Evolutionary conservation across 192 early-diverging fungal genomes (phyloP), one percentile per base, ranked within the genome.

Genomic region (Backusella parvicylindrica): DNA sequence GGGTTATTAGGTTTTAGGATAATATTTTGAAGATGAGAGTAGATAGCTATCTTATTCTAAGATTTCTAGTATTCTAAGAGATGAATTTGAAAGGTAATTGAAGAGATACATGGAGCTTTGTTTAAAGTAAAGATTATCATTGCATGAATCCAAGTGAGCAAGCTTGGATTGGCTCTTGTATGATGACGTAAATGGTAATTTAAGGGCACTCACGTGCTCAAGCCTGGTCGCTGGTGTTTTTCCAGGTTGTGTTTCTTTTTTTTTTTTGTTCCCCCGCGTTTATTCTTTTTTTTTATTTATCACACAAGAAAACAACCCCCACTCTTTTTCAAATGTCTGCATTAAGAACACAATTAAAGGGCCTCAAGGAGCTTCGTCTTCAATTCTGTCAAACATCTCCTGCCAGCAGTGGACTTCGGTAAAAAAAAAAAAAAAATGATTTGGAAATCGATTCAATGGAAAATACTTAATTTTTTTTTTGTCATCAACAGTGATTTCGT

Each of bases 361-460:
- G 83, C 78, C 85, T 98, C 37, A 93, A 94, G 81, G 96, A 98
- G 83, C 87, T 98, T 18, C 93, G 96, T 67, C 88, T 98, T 49
- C 96, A 98, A 85, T 88, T 93, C 82, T 94, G 91, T 83, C 96
- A 94, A 84, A 91, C 85, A 18, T 89, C 87, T 35, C 80, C 91
- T 53, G 89, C 90, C 50, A 95, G 93, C 84, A 88, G 87, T 56
- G 95, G 95, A 60, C 78, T 93, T 65, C 89, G 94, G 95, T 95
- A 88, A 74, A 53, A 41, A 33, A 78, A 63, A 23, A 64, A 56
- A 23, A 60, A 74, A 74, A 41, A 40, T n/a, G n/a, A 41, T 12
- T 47, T 47, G 43, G 18, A 47, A 30, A 3, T 64, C 15, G 18
- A 15, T 6, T 68, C 30, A 13, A 53, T 33, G 11, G 21, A 68